These are phyloP conservation scores for Akanthomyces lecanii DNA, from an alignment of 2,329 filamentous ascomycete genomes.

Conservation along the genomic window DNA sequence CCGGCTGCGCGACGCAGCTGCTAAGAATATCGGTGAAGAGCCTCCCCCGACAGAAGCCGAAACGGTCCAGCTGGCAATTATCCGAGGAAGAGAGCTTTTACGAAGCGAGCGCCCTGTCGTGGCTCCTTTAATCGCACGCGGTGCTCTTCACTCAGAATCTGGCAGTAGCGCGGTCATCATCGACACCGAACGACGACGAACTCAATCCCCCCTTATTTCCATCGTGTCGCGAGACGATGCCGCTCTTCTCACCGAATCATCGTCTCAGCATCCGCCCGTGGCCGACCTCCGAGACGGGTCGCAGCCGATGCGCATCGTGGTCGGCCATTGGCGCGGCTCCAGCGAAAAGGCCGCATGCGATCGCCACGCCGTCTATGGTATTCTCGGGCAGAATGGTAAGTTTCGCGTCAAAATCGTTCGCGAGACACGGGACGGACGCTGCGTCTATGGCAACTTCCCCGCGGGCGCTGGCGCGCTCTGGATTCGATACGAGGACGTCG, in stretches of 20 bases:
- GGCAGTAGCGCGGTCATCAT: not conserved
- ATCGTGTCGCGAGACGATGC: conserved; percentile 8
- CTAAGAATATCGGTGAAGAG: conserved; percentile 36
- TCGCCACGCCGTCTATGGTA: conserved; percentile 60
- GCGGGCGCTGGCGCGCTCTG: conserved; percentile 56
- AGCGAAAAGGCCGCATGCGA: conserved; percentile 42
- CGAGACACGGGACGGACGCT: conserved; percentile 56
- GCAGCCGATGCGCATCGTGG: conserved; percentile 52
- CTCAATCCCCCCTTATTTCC: conserved; percentile 17
- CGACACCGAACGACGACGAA: conserved; percentile 43
- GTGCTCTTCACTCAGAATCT: conserved; percentile 42
- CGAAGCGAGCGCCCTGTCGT: conserved; percentile 39
- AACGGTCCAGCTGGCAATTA: conserved; percentile 45
- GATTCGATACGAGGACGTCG: conserved; percentile 60
- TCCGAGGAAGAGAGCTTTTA: conserved; percentile 40
- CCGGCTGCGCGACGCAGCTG: conserved; percentile 43
- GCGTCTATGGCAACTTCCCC: conserved; percentile 57
- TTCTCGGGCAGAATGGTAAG: conserved; percentile 61
- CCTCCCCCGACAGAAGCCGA: conserved; percentile 35
- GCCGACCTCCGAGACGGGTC: conserved; percentile 47
- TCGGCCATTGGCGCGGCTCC: conserved; percentile 58
- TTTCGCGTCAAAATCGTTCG: conserved; percentile 60
- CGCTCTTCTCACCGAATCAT: conserved; percentile 2
- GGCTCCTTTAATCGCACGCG: conserved; percentile 47
- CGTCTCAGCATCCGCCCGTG: conserved; percentile 5